Percentiles rank a stretch among this genome's conserved stretches.
Evolutionary conservation across 495 filamentous ascomycete genomes (phyloP).

Genomic region (Talaromyces liani): DNA sequence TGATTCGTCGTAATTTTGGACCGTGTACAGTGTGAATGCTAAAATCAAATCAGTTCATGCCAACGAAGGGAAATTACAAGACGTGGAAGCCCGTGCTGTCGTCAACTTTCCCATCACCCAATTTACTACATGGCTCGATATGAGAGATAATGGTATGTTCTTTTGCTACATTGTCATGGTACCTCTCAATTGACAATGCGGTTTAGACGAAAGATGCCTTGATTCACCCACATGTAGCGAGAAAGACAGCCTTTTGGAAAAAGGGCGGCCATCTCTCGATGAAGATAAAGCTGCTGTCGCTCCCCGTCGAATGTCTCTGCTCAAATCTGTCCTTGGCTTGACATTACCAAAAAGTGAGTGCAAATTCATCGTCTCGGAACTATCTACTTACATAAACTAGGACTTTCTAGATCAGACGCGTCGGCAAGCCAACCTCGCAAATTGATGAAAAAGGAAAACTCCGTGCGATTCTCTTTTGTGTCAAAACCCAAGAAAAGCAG

Average conservation of each 20-base stretch:
- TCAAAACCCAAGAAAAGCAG: slow-evolving; percentile 16
- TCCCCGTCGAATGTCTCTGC: slow-evolving; percentile 7
- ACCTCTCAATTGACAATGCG: neutral
- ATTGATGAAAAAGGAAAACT: slow-evolving; percentile 22
- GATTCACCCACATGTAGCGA: slow-evolving; percentile 1
- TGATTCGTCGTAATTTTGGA: neutral
- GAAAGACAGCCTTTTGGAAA: neutral
- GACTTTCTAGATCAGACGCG: slow-evolving; percentile 17
- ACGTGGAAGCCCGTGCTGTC: slow-evolving; percentile 8
- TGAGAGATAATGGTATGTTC: neutral
- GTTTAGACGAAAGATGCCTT: neutral
- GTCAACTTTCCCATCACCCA: slow-evolving; percentile 7
- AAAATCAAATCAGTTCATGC: slow-evolving; percentile 17
- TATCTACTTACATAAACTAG: slow-evolving; percentile 8
- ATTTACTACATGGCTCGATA: slow-evolving; percentile 5
- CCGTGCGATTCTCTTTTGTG: slow-evolving; percentile 23
- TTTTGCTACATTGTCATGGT: neutral
- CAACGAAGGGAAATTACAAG: slow-evolving; percentile 19
- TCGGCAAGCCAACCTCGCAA: slow-evolving; percentile 17
- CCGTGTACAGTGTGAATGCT: neutral
- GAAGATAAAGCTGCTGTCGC: neutral
- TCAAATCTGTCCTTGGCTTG: slow-evolving; percentile 16
- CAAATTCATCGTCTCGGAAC: neutral
- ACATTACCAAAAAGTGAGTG: slow-evolving; percentile 17
- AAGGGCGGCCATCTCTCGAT: neutral